Conservation (phyloP, 2,329 filamentous ascomycete species). For the Penicillium thymicola region DNA sequence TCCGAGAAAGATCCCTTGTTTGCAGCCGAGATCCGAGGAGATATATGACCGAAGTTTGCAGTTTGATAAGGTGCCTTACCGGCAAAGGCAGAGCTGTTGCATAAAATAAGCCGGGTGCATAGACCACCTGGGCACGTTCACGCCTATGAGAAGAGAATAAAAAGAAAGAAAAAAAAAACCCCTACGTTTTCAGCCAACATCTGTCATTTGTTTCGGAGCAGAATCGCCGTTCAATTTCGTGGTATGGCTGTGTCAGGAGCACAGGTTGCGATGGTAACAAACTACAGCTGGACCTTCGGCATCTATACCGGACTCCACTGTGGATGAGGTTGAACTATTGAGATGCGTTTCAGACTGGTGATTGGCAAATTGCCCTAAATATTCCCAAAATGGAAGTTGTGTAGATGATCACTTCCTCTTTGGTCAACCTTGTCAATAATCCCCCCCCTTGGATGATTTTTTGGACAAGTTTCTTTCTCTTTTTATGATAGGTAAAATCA, state of each 20-base stretch:
- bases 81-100: neutral
- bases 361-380: constrained; percentile 5
- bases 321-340: neutral
- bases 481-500: constrained; percentile 16
- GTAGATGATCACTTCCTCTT: constrained; percentile 19
- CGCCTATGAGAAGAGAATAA: neutral
- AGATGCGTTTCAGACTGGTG: constrained; percentile 15
- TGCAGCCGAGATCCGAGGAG: neutral
- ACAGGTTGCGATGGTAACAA: constrained; percentile 2
- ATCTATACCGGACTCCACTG: neutral
- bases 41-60: neutral
- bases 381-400: constrained; percentile 11
- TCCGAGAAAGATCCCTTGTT: neutral
- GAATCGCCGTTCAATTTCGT: neutral
- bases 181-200: neutral
- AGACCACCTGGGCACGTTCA: neutral
- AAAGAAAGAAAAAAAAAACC: neutral
- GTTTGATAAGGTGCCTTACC: neutral
- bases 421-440: constrained; percentile 6
- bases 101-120: neutral
- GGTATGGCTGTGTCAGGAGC: neutral
- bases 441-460: constrained; percentile 14
- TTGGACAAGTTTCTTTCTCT: neutral
- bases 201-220: neutral
- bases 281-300: neutral